Conservation (phyloP, 805 yeast genomes). For the Candida boidinii region DNA sequence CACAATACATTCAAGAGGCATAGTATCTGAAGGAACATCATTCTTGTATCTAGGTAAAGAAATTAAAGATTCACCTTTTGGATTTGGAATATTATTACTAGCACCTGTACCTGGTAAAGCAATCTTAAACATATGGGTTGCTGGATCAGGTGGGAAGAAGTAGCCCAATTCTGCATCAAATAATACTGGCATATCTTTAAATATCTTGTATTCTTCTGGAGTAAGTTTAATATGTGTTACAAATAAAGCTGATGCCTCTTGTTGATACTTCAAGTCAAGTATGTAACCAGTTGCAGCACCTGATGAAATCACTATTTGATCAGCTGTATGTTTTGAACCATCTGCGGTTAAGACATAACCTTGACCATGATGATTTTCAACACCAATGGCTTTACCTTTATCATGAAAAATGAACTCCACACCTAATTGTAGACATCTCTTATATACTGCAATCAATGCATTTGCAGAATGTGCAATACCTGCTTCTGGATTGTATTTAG, state of each 20-base stretch:
- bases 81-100: conserved; percentile 11
- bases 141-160: conserved; percentile 41
- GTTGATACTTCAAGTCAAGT: conserved; percentile 22
- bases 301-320: conserved; percentile 25
- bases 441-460: conserved; percentile 24
- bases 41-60: conserved; percentile 31
- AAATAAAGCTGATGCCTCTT: conserved; percentile 31
- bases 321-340: conserved; percentile 24
- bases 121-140: conserved; percentile 27
- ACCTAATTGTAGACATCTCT: conserved; percentile 20
- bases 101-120: conserved; percentile 30
- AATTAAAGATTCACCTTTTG: conserved; percentile 6
- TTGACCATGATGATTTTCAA: conserved; percentile 5
- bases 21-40: conserved; percentile 26
- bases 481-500: conserved; percentile 28
- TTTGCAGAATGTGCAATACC: conserved; percentile 36
- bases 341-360: conserved; percentile 16
- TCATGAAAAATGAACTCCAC: conserved; percentile 27
- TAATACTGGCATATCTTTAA: conserved; percentile 32
- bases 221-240: conserved; percentile 31
- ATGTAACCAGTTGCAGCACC: conserved; percentile 33
- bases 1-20: conserved; percentile 24
- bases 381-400: conserved; percentile 17
- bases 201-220: conserved; percentile 25
- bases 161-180: conserved; percentile 38